These are phyloP conservation scores for Gardenia jasminoides DNA, from an alignment of 257 asterid species.

Conservation along the genomic window DNA sequence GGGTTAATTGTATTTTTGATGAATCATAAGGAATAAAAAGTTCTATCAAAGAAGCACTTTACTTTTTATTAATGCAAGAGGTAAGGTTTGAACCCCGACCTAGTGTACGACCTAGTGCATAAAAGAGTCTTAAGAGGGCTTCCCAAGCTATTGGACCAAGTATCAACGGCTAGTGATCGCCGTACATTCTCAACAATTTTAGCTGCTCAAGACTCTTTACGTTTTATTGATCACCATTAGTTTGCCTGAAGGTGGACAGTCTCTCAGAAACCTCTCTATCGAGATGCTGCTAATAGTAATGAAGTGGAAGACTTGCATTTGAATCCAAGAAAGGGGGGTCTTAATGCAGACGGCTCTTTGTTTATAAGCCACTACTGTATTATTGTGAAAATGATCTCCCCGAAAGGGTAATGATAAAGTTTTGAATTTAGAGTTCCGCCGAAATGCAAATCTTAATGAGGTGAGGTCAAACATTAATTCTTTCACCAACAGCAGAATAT, in stretches of 20 bases:
- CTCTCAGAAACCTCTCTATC: conserved; percentile 16
- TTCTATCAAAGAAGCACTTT: too few relatives aligned
- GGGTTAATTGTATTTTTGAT: too few relatives aligned
- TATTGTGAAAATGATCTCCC: not conserved
- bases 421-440: not conserved
- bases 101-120: too few relatives aligned
- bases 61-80: too few relatives aligned
- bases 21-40: too few relatives aligned
- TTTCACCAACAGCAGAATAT: not conserved
- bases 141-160: too few relatives aligned
- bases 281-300: not conserved
- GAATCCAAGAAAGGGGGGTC: conserved; percentile 43
- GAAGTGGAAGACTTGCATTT: conserved; percentile 46
- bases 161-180: too few relatives aligned
- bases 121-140: too few relatives aligned
- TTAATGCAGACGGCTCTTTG: conserved; percentile 28
- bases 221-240: too few relatives aligned
- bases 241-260: too few relatives aligned
- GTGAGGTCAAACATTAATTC: conserved; percentile 11
- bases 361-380: conserved; percentile 20
- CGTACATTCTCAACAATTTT: too few relatives aligned
- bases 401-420: conserved; percentile 6
- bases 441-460: not conserved
- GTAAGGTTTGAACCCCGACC: too few relatives aligned
- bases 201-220: not conserved